These are phyloP conservation scores for Xylariaceae sp. DNA, from an alignment of 2,329 filamentous ascomycete species.

Conservation along the genomic window DNA sequence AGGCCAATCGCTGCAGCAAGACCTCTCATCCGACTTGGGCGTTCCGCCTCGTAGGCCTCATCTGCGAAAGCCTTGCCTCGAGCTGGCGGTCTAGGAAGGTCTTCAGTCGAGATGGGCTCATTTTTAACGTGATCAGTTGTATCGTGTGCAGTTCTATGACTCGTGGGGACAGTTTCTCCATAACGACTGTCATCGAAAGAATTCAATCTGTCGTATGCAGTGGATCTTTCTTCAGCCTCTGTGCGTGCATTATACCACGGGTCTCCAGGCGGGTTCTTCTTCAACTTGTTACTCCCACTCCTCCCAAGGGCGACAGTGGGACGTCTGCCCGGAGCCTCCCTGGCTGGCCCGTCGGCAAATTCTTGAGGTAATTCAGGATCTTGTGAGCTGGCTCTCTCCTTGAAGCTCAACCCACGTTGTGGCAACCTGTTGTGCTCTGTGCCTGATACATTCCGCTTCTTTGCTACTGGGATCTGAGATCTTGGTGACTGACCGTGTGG, in stretches of 20 bases:
- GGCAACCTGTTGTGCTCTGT: constrained; percentile 37
- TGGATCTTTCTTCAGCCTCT: constrained; percentile 42
- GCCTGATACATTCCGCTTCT: constrained; percentile 23
- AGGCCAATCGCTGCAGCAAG: constrained; percentile 23
- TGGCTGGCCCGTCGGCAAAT: constrained; percentile 26
- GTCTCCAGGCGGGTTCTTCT: constrained; percentile 56
- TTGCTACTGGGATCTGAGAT: constrained; percentile 27
- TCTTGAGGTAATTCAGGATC: constrained; percentile 37
- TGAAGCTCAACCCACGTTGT: constrained; percentile 58
- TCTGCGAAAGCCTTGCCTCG: constrained; percentile 23
- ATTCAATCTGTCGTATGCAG: constrained; percentile 26
- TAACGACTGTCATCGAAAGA: constrained; percentile 3
- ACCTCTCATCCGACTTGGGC: constrained; percentile 22
- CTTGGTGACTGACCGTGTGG: constrained; percentile 26
- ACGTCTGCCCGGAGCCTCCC: constrained; percentile 29
- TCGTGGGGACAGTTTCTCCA: constrained; percentile 2
- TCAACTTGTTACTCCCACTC: constrained; percentile 57
- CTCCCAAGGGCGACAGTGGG: constrained; percentile 38
- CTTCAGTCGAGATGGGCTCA: constrained; percentile 15
- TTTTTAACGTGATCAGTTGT: constrained; percentile 14
- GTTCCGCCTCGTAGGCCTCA: constrained; percentile 21
- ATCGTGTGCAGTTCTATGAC: constrained; percentile 2
- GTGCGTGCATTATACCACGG: constrained; percentile 42
- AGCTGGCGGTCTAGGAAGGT: constrained; percentile 22
- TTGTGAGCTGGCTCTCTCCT: constrained; percentile 53